Evolutionary conservation across 164 flowering plant species (phyloP), one percentile per base, ranked within the genome.

Genomic region (Tetracentron sinense): DNA sequence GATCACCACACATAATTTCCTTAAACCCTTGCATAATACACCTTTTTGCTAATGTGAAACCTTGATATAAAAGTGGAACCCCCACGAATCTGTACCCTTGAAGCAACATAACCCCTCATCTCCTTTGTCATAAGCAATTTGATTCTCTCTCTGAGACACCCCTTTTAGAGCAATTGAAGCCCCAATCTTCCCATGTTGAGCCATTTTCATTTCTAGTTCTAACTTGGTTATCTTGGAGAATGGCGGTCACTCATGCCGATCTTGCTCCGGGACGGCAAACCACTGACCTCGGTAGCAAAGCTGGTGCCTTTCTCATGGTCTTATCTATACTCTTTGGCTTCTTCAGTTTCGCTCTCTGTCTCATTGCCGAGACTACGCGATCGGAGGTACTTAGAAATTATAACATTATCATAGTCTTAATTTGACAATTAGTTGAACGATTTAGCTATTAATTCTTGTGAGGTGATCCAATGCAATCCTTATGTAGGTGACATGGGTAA

Each of bases 211-310:
- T n/a, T n/a, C n/a, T n/a, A n/a, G n/a, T n/a, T n/a, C n/a, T n/a
- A n/a, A n/a, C n/a, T n/a, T n/a, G n/a, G n/a, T n/a, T n/a, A n/a
- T n/a, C n/a, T n/a, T 12, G 25, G 33, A 42, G 25, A 72, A 82
- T 77, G 90, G 92, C 98, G 0, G 80, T 93, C 54, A 93, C 96
- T 5, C 96, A 93, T 58, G 97, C 85, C 25, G 97, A 93, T 69
- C 88, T 93, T 20, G 83, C 78, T 11, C 86, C 86, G 3, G 69
- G 80, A 15, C 81, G 64, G 53, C 67, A 51, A 25, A 72, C 74
- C 54, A 69, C 78, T 25, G 83, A 86, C 2, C 60, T 87, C 3
- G 81, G 88, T 21, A 83, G 93, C 88, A 83, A 81, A 68, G 67
- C 84, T 0, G 93, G 95, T 17, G 83, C 72, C 1, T 63, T 75